A percentile compares a stretch with the other conserved stretches of the same genome.
Conservation (phyloP, 192 early-diverging fungal genomes). For the Paraglomus brasilianum region DNA sequence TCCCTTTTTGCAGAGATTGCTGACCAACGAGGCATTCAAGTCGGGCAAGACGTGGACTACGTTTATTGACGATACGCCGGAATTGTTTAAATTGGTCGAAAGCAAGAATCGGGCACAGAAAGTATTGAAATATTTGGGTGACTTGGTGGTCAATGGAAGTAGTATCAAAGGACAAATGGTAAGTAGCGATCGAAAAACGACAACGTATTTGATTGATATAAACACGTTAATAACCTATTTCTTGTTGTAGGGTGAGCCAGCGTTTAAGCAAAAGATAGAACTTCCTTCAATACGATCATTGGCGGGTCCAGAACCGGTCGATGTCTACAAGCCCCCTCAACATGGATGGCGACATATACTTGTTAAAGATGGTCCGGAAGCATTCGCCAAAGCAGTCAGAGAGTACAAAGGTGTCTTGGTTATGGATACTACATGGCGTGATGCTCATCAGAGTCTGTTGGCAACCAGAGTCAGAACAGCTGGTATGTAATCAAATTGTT, state of each 20-base stretch:
- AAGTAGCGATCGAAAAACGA: constrained; percentile 16
- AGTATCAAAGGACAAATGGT: constrained; percentile 84
- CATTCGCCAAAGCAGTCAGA: constrained; percentile 89
- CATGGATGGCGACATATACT: constrained; percentile 89
- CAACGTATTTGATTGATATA: too few species aligned
- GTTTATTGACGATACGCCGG: constrained; percentile 96
- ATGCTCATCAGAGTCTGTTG: constrained; percentile 93
- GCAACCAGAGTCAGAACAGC: constrained; percentile 95
- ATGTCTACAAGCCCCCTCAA: constrained; percentile 58
- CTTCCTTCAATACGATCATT: constrained; percentile 59
- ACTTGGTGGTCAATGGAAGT: constrained; percentile 90
- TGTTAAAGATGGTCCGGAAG: constrained; percentile 80
- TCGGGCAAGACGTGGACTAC: constrained; percentile 92
- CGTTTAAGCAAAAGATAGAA: constrained; percentile 59
- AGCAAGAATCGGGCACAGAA: constrained; percentile 84
- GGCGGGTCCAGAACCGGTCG: constrained; percentile 47
- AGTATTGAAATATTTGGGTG: constrained; percentile 85
- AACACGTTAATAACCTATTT: not conserved
- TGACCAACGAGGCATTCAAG: constrained; percentile 80
- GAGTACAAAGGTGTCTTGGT: constrained; percentile 84
- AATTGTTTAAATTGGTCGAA: constrained; percentile 79
- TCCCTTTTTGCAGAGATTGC: constrained; percentile 85
- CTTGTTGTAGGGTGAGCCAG: constrained; percentile 60
- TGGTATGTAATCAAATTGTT: constrained; percentile 60
- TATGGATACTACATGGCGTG: constrained; percentile 98